phyloP scores from a whole-genome alignment of 148 eudicot species.

The Dianthus caryophyllus region DNA sequence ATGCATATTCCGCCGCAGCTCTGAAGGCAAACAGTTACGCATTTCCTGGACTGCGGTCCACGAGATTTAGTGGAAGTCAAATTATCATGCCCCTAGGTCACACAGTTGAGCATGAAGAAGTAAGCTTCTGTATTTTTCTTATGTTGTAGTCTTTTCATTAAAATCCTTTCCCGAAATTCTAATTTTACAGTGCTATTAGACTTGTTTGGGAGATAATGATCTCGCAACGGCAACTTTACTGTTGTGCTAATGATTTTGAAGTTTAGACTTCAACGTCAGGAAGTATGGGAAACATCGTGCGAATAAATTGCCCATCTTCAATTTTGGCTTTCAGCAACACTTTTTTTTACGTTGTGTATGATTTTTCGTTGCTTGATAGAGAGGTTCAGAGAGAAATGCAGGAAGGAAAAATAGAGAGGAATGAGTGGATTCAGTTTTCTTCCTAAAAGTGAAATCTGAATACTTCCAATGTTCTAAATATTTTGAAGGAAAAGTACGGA shows the following conservation, averaged over 20 bases:
- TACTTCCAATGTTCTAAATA: too few species aligned
- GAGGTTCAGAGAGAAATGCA: too few species aligned
- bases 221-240: neutral
- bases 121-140: constrained; percentile 19
- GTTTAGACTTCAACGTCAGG: neutral
- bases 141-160: neutral
- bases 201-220: neutral
- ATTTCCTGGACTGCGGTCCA: constrained; percentile 66
- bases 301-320: too few species aligned
- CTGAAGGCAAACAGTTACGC: constrained; percentile 56
- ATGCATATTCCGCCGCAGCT: constrained; percentile 80
- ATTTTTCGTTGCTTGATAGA: too few species aligned
- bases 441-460: too few species aligned
- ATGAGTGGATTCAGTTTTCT: too few species aligned
- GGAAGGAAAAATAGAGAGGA: too few species aligned
- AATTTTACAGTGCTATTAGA: neutral
- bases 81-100: constrained; percentile 92
- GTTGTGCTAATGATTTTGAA: neutral
- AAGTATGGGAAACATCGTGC: too few species aligned
- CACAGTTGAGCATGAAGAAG: constrained; percentile 95
- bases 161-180: neutral
- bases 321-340: too few species aligned
- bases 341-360: too few species aligned
- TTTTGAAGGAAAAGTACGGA: too few species aligned
- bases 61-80: constrained; percentile 84